Conservation (phyloP, 2,329 filamentous ascomycete genomes). For the Neodidymelliopsis sp. region DNA sequence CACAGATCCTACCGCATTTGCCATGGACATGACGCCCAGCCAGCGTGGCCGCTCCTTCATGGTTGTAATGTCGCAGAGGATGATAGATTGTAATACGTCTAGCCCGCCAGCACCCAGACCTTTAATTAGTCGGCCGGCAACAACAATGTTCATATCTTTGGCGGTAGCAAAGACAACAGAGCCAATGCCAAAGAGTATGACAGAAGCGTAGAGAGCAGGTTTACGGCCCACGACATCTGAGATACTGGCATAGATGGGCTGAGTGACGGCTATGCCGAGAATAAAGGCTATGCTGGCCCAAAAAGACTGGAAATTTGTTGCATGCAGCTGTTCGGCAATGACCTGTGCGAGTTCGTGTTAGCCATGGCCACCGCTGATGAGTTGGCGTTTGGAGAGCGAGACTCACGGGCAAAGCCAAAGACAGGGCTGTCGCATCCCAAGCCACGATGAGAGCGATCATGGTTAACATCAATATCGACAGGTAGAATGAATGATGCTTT, state of each 20-base stretch:
- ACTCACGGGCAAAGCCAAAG: too few species aligned
- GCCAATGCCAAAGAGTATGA: slow-evolving; percentile 53
- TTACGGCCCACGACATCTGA: slow-evolving; percentile 38
- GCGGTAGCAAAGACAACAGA: slow-evolving; percentile 58
- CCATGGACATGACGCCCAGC: background rate
- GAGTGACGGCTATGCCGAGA: slow-evolving; percentile 5
- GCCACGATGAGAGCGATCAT: too few species aligned
- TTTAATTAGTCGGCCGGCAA: slow-evolving; percentile 53
- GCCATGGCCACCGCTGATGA: too few species aligned
- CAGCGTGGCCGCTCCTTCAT: slow-evolving; percentile 55
- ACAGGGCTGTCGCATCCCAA: too few species aligned
- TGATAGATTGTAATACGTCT: slow-evolving; percentile 57
- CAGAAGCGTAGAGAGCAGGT: slow-evolving; percentile 8
- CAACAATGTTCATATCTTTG: slow-evolving; percentile 57
- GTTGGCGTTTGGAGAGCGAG: too few species aligned
- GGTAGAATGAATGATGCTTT: too few species aligned
- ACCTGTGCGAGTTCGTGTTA: too few species aligned
- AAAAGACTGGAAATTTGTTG: too few species aligned
- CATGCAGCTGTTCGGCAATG: too few species aligned
- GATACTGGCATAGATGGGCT: slow-evolving; percentile 41
- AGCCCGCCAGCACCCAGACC: slow-evolving; percentile 61
- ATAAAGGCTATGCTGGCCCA: slow-evolving; percentile 67
- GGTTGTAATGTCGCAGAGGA: slow-evolving; percentile 62
- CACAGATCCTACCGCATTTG: slow-evolving; percentile 46
- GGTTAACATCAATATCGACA: too few species aligned